Evolutionary conservation across 2,329 filamentous ascomycete genomes (phyloP).

Genomic region (Sporothrix euskadiensis): DNA sequence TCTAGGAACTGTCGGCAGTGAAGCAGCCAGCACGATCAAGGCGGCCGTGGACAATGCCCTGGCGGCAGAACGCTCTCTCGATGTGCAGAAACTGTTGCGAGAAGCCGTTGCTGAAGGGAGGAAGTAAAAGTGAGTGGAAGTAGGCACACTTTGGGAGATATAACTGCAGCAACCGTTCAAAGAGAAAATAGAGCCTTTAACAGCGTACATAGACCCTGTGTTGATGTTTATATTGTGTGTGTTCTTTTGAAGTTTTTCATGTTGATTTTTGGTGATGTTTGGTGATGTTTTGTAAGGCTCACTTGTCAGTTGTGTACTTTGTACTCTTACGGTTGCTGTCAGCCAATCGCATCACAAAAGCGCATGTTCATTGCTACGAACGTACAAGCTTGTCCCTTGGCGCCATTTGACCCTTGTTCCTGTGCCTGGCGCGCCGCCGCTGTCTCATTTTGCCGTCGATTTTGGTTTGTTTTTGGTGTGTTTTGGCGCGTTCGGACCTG

Average conservation of each 20-base stretch:
- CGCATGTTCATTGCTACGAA: neutral
- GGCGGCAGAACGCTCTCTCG: conserved; percentile 39
- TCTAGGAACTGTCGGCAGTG: conserved; percentile 41
- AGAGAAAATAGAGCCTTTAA: neutral
- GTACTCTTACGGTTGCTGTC: neutral
- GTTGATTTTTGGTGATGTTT: too few species aligned
- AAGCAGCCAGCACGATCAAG: conserved; percentile 44
- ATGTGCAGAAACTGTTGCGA: conserved; percentile 39
- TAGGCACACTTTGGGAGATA: neutral
- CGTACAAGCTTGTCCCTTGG: conserved; percentile 13
- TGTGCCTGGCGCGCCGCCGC: neutral
- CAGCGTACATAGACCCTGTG: neutral
- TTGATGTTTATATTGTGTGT: neutral
- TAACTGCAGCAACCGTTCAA: neutral
- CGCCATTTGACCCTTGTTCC: neutral
- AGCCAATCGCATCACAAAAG: neutral
- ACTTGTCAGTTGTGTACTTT: too few species aligned
- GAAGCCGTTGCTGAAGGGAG: conserved; percentile 30
- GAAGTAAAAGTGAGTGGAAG: conserved; percentile 3
- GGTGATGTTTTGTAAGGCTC: too few species aligned
- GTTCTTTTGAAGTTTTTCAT: neutral
- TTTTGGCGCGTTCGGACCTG: neutral
- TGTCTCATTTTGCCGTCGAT: neutral
- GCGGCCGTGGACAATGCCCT: conserved; percentile 49
- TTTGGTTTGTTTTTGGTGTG: neutral